These are phyloP conservation scores for Pistacia vera DNA, from an alignment of 345 rosid species.

Conservation along the genomic window DNA sequence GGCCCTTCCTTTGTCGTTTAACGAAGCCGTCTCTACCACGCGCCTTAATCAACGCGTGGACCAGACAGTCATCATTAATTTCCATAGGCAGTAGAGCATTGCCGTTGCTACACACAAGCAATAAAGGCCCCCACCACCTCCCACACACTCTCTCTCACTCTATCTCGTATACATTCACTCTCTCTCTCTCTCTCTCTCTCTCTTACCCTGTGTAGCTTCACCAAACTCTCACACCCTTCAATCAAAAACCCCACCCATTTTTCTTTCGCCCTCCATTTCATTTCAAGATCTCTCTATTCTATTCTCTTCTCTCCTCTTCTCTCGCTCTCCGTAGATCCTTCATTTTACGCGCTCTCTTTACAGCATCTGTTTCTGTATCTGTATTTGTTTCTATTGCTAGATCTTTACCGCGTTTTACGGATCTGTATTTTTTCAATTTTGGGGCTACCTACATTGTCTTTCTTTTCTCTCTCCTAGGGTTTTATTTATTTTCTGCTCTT, in stretches of 20 bases:
- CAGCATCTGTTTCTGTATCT: too few species aligned
- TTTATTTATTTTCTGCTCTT: slow-evolving; percentile 18
- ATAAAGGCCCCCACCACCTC: slow-evolving; percentile 25
- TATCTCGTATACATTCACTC: neutral
- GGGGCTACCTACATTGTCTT: slow-evolving; percentile 31
- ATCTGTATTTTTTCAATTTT: slow-evolving; percentile 40
- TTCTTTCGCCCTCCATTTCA: neutral
- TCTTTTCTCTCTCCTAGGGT: slow-evolving; percentile 51
- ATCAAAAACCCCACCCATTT: neutral
- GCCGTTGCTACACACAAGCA: slow-evolving; percentile 28
- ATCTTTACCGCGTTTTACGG: slow-evolving; percentile 64
- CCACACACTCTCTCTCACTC: neutral
- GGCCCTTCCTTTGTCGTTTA: slow-evolving; percentile 28
- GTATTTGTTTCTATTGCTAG: slow-evolving; percentile 14
- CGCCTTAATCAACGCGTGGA: slow-evolving; percentile 23
- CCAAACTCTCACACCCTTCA: slow-evolving; percentile 19
- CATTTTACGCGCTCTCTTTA: neutral
- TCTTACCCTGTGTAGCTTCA: neutral
- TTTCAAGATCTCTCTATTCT: neutral
- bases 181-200: neutral
- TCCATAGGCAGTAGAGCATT: slow-evolving; percentile 11
- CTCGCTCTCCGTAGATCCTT: neutral
- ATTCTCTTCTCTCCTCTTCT: neutral
- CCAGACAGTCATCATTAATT: slow-evolving; percentile 31
- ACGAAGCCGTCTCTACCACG: slow-evolving; percentile 10